Conservation (phyloP, 2,329 filamentous ascomycete species). For the Paecilomyces dactylethromorphus region DNA sequence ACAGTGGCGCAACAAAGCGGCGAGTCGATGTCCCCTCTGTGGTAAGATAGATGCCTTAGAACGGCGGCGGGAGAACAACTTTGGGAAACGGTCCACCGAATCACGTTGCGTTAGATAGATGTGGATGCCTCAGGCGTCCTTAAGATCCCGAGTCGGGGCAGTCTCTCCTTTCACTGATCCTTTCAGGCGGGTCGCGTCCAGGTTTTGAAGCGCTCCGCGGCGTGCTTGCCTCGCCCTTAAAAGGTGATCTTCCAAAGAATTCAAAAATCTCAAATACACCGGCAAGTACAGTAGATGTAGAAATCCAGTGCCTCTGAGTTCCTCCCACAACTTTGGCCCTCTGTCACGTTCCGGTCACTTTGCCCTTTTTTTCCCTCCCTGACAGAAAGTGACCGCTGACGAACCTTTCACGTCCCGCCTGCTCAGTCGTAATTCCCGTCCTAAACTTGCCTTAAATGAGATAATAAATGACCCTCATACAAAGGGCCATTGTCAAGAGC, state of each 20-base stretch:
- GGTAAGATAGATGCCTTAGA: not conserved
- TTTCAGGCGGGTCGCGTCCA: conserved; percentile 1
- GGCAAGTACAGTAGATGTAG: conserved; percentile 3
- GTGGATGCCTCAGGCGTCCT: not conserved
- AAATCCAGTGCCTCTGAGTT: conserved; percentile 1
- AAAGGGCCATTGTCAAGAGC: conserved; percentile 26
- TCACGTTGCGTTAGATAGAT: not conserved
- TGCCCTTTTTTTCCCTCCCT: conserved; percentile 1
- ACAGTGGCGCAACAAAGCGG: not conserved
- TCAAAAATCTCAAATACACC: conserved; percentile 3
- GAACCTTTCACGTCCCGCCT: conserved; percentile 12
- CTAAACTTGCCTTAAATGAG: conserved; percentile 21
- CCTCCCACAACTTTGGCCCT: conserved; percentile 2
- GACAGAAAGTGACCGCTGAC: conserved; percentile 1
- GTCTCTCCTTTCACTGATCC: not conserved
- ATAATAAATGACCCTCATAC: conserved; percentile 26
- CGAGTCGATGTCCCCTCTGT: not conserved
- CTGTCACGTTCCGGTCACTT: not conserved
- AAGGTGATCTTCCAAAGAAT: not conserved
- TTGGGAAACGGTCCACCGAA: not conserved
- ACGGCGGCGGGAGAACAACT: not conserved
- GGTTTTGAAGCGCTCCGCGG: not conserved
- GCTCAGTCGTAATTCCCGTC: conserved; percentile 7
- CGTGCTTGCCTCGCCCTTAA: not conserved
- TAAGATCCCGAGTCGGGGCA: not conserved